Evolutionary conservation across 1,284 basidiomycete genomes (phyloP), one percentile per base, ranked within the genome.

Genomic region (Ceratobasidium sp.): DNA sequence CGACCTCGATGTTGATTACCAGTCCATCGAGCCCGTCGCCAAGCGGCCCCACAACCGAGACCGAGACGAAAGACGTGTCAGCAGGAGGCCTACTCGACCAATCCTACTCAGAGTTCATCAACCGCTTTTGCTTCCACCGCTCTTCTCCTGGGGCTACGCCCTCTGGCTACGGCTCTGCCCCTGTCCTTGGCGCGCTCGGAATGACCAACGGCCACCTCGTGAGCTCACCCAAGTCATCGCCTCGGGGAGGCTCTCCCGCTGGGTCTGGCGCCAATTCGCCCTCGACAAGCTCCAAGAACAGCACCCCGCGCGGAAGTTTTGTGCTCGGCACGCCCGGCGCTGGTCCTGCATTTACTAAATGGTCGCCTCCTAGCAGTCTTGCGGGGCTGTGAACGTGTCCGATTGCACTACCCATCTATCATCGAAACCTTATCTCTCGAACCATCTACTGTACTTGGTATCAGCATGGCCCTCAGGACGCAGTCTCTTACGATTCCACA

Each of bases 391-490:
- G 50, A 17, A 50, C 25, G 15, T 22, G 17, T 22, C 58, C 50
- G 58, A 47, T 38, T 22, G 35, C 34, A 32, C 47, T 31, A 52
- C 31, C 58, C 22, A 27, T 64, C 32, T 64, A 38, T 47, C 42
- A 12, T 60, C 42, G 40, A 38, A 50, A 38, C 56, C 56, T 47
- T 60, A 32, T 60, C 58, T 60, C 57, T 60, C 40, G 57, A 50
- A 50, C 43, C 45, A 27, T 64, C 35, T 27, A 52, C 49, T 64
- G 58, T 64, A 64, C 47, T 52, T 50, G 58, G 58, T 52, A 64
- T 64, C 58, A 64, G 58, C 58, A 64, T 64, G 58, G 58, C 58
- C 58, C 58, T 64, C 58, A 64, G 58, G 58, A 64, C 58, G 58
- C 35, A 50, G 56, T 45, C 45, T 32, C 32, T 50, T 25, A 64